These are phyloP conservation scores for Cutaneotrichosporon cavernicola DNA, from an alignment of 1,284 basidiomycete species.

Conservation along the genomic window DNA sequence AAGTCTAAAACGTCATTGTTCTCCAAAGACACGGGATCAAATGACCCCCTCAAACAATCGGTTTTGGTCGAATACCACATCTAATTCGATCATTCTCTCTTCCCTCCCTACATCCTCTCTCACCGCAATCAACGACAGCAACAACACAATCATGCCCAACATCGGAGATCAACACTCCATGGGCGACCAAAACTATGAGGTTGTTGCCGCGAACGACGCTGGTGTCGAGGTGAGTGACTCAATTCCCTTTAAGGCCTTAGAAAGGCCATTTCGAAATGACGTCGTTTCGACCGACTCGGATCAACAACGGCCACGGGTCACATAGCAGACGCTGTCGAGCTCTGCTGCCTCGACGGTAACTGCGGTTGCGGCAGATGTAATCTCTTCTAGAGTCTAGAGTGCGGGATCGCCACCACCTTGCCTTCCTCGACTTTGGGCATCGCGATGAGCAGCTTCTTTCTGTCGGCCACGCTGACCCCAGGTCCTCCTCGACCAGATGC, in stretches of 20 bases:
- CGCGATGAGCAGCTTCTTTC: background rate
- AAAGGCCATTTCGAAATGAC: background rate
- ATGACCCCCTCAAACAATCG: background rate
- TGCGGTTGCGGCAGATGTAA: background rate
- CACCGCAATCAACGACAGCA: background rate
- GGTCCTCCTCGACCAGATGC: constrained; percentile 7
- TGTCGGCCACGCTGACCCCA: background rate
- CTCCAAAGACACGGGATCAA: background rate
- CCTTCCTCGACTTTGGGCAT: background rate
- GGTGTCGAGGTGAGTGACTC: constrained; percentile 3
- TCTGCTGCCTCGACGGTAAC: background rate
- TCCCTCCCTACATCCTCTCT: background rate
- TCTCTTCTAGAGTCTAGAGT: background rate
- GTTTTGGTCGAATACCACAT: background rate
- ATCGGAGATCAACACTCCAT: background rate
- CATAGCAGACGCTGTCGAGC: background rate
- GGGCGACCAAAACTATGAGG: constrained; percentile 5
- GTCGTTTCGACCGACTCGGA: background rate
- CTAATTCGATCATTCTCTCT: background rate
- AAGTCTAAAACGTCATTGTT: background rate
- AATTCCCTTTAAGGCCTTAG: background rate
- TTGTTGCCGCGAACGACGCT: background rate
- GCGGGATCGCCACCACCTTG: background rate
- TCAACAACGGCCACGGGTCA: background rate
- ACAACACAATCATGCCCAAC: background rate